These are phyloP conservation scores for Carex myosuroides DNA, from an alignment of 176 grass and related monocot species.

Conservation along the genomic window DNA sequence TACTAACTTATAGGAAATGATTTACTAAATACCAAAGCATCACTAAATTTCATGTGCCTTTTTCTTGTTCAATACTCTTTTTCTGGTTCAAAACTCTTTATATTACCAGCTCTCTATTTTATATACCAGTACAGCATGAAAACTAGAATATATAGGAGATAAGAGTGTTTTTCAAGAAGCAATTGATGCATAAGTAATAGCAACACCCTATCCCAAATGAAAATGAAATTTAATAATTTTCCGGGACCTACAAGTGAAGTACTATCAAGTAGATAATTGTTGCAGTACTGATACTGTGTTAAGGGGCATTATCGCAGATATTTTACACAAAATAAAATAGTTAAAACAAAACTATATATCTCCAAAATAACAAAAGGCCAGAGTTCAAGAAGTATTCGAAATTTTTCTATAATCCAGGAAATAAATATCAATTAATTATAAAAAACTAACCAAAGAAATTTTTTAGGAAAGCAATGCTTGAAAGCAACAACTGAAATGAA, in stretches of 20 bases:
- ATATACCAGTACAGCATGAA: background rate
- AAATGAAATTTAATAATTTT: background rate
- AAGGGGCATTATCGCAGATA: background rate
- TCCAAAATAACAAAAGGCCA: background rate
- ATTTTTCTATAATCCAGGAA: background rate
- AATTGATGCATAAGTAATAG: background rate
- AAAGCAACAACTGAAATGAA: constrained; percentile 6
- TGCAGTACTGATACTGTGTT: too few species aligned
- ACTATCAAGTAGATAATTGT: background rate
- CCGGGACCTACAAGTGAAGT: background rate
- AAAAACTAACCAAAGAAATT: background rate
- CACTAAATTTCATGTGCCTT: background rate
- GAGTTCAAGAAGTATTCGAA: background rate
- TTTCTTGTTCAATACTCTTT: background rate
- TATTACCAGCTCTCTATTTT: background rate
- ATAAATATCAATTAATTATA: background rate
- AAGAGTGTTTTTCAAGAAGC: background rate
- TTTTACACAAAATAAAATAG: background rate
- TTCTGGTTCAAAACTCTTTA: background rate
- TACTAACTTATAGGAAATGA: background rate
- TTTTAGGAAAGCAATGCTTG: background rate
- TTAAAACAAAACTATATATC: background rate
- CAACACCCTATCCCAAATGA: background rate
- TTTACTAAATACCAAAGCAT: background rate
- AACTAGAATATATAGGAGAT: background rate